Base-by-base conservation (phyloP, 2,329 filamentous ascomycete species). In the Aspergillus novoparasiticus region DNA sequence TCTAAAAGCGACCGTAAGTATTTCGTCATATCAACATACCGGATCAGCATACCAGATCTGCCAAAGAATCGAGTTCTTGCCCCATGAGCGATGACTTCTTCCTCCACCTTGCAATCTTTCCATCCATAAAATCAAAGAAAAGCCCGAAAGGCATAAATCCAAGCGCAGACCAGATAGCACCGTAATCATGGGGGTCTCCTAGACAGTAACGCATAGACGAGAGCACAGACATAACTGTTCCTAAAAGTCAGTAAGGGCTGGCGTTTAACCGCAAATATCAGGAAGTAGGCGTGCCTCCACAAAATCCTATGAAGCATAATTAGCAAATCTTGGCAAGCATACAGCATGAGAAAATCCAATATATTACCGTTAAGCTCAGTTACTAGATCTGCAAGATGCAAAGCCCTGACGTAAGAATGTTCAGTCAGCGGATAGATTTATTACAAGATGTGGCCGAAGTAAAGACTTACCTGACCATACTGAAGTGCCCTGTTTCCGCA, bases 51-150 rank as follows among this genome's bases (percentile, higher is more conserved):
- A 97, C 93, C 84, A 99, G 78, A 77, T 99, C 95, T 60, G 95
- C 95, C 55, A 99, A 85, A 8, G 94, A 98, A 79, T 99, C 95
- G 61, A 99, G 83, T 80, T 99, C 95, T 79, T 97, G 94, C 14
- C 95, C 95, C 94, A 99, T 98, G 76, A 99, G 84, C 72, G 92
- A 96, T 73, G 92, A 95, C 89, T 97, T 99, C 81, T 93, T 90
- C 77, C 95, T 89, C 95, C 95, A 98, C 68, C 95, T 86, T 67
- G 95, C 95, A 61, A 99, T 94, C 76, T 94, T 95, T 75, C 95
- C 95, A 78, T 99, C 95, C 85, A 98, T 93, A 76, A 97, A 96
- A 79, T 99, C 95, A 78, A 98, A 98, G 83, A 98, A 97, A 14
- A 98, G 84, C 6, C 93, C 94, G 64, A 97, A 92, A 0, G 94